Evolutionary conservation across 208 protist species (phyloP).

Genomic region (Leishmania turanica): DNA sequence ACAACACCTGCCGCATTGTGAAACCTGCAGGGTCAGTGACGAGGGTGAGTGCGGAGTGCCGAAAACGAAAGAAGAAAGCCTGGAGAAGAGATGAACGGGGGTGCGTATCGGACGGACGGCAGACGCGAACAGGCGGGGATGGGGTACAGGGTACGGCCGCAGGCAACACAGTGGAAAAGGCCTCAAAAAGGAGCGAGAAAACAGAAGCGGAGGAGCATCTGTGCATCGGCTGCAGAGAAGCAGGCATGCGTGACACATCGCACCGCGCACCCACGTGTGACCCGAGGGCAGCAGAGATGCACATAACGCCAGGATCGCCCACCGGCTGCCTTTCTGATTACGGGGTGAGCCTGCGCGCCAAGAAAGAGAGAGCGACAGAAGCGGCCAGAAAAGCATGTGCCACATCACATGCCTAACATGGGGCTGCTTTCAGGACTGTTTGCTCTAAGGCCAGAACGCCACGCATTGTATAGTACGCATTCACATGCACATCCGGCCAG

Average conservation of each 20-base stretch:
- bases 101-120: neutral
- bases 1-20: neutral
- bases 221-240: neutral
- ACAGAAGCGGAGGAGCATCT: neutral
- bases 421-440: neutral
- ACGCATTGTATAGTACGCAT: neutral
- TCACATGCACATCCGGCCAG: neutral
- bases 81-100: neutral
- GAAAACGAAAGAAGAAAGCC: neutral
- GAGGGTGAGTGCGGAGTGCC: neutral
- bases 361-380: conserved; percentile 1
- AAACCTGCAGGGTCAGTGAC: neutral
- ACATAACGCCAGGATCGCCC: neutral
- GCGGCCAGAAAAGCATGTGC: neutral
- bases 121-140: neutral
- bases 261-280: neutral
- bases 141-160: neutral
- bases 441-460: neutral
- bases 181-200: neutral
- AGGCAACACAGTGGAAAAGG: no score
- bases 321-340: neutral
- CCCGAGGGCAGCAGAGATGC: neutral
- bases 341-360: neutral
- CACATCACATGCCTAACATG: neutral
- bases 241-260: neutral